Evolutionary conservation across 768 basidiomycete genomes (phyloP).

Genomic region (Macrolepiota dolichaula): DNA sequence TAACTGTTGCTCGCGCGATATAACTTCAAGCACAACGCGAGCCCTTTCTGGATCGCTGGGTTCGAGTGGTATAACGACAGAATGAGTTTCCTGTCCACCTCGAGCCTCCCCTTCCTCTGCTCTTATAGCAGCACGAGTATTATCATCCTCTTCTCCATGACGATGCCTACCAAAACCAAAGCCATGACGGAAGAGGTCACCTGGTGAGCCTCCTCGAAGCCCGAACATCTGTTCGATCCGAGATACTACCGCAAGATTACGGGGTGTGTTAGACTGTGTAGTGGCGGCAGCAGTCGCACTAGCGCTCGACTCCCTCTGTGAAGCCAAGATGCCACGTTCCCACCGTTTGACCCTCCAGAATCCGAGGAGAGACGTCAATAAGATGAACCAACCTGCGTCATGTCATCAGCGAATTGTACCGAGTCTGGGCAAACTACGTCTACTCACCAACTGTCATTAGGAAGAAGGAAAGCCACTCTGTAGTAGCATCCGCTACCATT

Average conservation of each 20-base stretch:
- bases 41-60: conserved; percentile 40
- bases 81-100: conserved; percentile 21
- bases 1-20: conserved; percentile 54
- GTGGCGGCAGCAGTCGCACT: conserved; percentile 1
- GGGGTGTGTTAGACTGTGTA: conserved; percentile 13
- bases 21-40: conserved; percentile 39
- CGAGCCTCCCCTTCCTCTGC: conserved; percentile 26
- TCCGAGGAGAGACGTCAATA: conserved; percentile 86
- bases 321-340: conserved; percentile 73
- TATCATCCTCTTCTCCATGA: conserved; percentile 24
- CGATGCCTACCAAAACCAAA: conserved; percentile 35
- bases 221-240: conserved; percentile 39
- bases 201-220: conserved; percentile 33
- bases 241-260: conserved; percentile 25
- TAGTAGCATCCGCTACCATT: conserved; percentile 62
- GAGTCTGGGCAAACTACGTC: background rate
- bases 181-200: conserved; percentile 41
- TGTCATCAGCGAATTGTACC: background rate
- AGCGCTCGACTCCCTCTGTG: conserved; percentile 35
- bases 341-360: conserved; percentile 90
- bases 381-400: conserved; percentile 32
- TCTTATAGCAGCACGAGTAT: conserved; percentile 20
- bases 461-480: conserved; percentile 94
- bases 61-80: conserved; percentile 31
- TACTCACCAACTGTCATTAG: conserved; percentile 80